Conservation (phyloP, 495 filamentous ascomycete genomes). For the Clavariopsis aquatica region DNA sequence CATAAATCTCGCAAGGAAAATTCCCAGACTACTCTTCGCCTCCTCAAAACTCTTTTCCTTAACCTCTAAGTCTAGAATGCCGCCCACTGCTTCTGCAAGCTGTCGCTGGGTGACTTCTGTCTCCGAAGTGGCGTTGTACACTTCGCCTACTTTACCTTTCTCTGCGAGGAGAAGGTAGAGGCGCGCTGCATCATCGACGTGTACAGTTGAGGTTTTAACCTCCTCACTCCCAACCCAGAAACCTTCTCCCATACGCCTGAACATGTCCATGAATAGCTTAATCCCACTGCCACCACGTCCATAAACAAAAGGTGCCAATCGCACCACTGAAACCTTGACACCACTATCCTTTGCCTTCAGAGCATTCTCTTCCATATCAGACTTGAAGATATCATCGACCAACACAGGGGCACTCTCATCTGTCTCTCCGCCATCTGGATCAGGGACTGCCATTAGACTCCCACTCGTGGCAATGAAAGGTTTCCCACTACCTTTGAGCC, state of each 20-base stretch:
- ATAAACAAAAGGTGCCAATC: conserved; percentile 50
- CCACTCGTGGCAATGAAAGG: conserved; percentile 46
- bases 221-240: conserved; percentile 36
- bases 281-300: conserved; percentile 48
- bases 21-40: conserved; percentile 30
- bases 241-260: conserved; percentile 32
- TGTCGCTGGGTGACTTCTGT: conserved; percentile 40
- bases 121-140: conserved; percentile 42
- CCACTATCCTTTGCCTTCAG: conserved; percentile 34
- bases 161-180: conserved; percentile 47
- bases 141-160: conserved; percentile 37
- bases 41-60: conserved; percentile 36
- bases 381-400: background rate
- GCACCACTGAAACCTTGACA: conserved; percentile 42
- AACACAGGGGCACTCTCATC: conserved; percentile 42
- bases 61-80: conserved; percentile 38
- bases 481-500: conserved; percentile 42
- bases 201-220: conserved; percentile 40
- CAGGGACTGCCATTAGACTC: conserved; percentile 39
- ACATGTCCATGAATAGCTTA: conserved; percentile 34
- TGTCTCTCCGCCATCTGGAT: conserved; percentile 44
- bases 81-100: conserved; percentile 42
- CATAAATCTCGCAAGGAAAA: conserved; percentile 42
- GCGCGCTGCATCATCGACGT: conserved; percentile 50
- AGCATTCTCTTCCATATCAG: conserved; percentile 34